These are phyloP conservation scores for Pseudogymnoascus sp. DNA, from an alignment of 2,329 filamentous ascomycete genomes.

Conservation along the genomic window DNA sequence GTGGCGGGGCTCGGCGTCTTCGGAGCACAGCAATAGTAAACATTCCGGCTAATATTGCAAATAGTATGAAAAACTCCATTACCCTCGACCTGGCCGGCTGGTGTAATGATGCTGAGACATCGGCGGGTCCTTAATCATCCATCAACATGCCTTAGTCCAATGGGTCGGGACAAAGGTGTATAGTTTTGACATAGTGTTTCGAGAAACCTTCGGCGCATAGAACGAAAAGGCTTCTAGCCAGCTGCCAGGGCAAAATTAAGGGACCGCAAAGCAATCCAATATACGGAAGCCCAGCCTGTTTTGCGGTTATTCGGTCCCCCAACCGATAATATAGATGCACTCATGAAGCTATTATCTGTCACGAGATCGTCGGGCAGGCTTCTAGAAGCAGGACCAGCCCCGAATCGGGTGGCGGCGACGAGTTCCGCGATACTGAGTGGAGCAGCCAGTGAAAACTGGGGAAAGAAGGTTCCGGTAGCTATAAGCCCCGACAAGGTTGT, in stretches of 20 bases:
- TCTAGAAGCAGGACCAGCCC: background rate
- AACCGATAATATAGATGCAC: background rate
- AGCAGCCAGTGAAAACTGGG: background rate
- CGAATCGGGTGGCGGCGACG: background rate
- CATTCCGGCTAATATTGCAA: background rate
- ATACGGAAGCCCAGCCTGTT: conserved; percentile 4
- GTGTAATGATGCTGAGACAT: background rate
- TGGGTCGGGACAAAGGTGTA: background rate
- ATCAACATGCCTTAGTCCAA: background rate
- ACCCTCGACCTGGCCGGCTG: background rate
- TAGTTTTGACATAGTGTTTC: background rate
- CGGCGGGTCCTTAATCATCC: background rate
- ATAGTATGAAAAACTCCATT: background rate
- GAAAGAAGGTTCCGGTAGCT: conserved; percentile 7
- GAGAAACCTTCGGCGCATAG: background rate
- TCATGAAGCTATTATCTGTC: background rate
- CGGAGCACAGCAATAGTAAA: background rate
- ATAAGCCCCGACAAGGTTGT: background rate
- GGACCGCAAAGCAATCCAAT: background rate
- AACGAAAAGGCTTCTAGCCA: background rate
- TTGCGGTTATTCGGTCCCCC: background rate
- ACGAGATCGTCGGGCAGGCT: background rate
- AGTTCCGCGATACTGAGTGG: background rate
- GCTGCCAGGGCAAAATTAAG: background rate
- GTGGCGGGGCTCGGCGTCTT: background rate